Evolutionary conservation across 2,329 filamentous ascomycete genomes (phyloP), one percentile per base, ranked within the genome.

Genomic region (Atkinsonella hypoxylon): DNA sequence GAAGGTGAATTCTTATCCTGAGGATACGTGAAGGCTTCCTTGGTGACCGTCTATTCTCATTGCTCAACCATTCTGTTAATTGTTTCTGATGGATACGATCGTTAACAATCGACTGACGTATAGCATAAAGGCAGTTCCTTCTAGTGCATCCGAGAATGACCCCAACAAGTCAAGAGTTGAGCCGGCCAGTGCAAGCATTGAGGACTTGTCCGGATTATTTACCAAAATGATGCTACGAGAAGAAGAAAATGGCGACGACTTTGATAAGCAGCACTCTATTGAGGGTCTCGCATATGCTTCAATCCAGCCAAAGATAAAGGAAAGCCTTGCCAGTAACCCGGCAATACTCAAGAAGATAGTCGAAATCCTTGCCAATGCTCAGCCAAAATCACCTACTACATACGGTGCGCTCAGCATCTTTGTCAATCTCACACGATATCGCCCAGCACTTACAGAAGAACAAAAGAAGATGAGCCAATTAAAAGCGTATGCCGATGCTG

Each of bases 251-350:
- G 73, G 79, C 42, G 73, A 79, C 10, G 42, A 38, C 34, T 70
- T 73, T 49, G 75, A 73, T 55, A 76, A 78, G 54, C 82, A 86
- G 53, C 82, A 86, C 61, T 84, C 87, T 1, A 81, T 97, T 50
- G 93, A 98, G 68, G 93, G 91, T 6, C 73, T 98, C 53, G 93
- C 91, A 13, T 97, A 95, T 64, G 84, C 89, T 4, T 95, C 91
- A 10, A 76, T 97, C 38, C 88, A 89, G 59, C 81, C 91, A 6
- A 82, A 80, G 53, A 81, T 96, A 52, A 95, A 95, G 65, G 88
- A 97, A 64, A 78, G 82, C 46, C 74, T 97, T 10, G 80, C 82
- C 12, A 75, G 76, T 46, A 85, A 96, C 61, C 64, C 72, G 4
- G 66, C 71, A 8, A 82, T 97, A 45, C 68, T 97, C 31, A 78